Evolutionary conservation across 805 yeast genomes (phyloP).

Genomic region (Saccharomycopsis babjevae): DNA sequence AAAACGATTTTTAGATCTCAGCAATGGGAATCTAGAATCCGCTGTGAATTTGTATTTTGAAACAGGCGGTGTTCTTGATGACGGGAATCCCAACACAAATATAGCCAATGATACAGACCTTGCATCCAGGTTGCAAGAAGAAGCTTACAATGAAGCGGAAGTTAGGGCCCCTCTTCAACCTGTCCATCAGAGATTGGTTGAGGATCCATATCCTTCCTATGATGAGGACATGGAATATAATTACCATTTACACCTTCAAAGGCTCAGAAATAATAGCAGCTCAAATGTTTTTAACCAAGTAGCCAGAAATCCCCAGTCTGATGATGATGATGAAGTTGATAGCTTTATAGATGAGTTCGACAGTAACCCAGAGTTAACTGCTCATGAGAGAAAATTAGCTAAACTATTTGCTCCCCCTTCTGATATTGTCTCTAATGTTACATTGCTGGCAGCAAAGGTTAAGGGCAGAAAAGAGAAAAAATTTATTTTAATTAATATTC

Average conservation of each 20-base stretch:
- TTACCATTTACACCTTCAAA: neutral
- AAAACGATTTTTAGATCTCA: conserved; percentile 63
- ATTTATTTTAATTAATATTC: conserved; percentile 85
- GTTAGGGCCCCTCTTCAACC: conserved; percentile 76
- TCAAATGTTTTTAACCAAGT: conserved; percentile 29
- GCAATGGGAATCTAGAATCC: conserved; percentile 66
- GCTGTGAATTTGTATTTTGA: conserved; percentile 84
- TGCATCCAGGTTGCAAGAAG: conserved; percentile 55
- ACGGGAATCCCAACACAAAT: conserved; percentile 3
- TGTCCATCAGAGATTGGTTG: conserved; percentile 23
- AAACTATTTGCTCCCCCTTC: conserved; percentile 87
- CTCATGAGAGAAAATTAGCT: conserved; percentile 62
- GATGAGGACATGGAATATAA: neutral
- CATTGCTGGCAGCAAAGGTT: conserved; percentile 62
- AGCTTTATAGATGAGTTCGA: conserved; percentile 31
- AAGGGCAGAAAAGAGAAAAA: conserved; percentile 54
- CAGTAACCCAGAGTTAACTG: conserved; percentile 22
- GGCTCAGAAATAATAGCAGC: conserved; percentile 2
- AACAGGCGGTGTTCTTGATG: conserved; percentile 30
- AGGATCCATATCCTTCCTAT: conserved; percentile 2
- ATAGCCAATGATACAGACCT: conserved; percentile 30
- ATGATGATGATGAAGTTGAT: conserved; percentile 27
- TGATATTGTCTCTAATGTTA: conserved; percentile 63
- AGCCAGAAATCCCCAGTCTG: conserved; percentile 23
- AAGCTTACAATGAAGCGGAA: conserved; percentile 36